Conservation (phyloP, 129 eudicot species). For the Smallanthus sonchifolius region DNA sequence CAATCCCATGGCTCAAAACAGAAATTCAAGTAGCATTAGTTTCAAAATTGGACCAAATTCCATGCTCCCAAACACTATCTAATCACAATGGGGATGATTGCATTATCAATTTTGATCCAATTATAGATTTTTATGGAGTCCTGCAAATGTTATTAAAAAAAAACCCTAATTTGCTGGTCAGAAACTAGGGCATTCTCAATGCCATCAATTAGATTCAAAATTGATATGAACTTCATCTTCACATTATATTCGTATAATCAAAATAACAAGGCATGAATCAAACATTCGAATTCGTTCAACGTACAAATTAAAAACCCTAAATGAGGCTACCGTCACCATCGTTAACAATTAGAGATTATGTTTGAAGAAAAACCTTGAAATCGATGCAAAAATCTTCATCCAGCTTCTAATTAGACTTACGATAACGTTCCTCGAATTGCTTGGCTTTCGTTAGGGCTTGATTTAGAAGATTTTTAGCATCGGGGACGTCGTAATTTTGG, state of each 20-base stretch:
- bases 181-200: neutral
- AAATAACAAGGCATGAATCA: neutral
- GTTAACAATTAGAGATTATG: neutral
- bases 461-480: conserved; percentile 38
- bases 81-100: neutral
- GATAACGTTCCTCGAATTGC: conserved; percentile 54
- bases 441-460: conserved; percentile 35
- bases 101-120: neutral
- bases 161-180: too few species aligned
- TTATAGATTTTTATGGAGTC: neutral
- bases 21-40: neutral
- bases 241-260: neutral
- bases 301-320: conserved; percentile 6
- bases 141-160: neutral
- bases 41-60: neutral
- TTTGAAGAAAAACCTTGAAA: neutral
- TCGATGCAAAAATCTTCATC: conserved; percentile 13
- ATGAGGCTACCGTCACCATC: neutral
- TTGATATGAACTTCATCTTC: neutral
- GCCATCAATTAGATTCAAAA: neutral
- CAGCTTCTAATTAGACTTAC: conserved; percentile 41
- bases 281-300: neutral
- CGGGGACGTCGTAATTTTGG: conserved; percentile 62
- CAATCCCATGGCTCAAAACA: neutral
- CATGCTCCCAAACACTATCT: neutral